These are phyloP conservation scores for Fraxinus floribunda DNA, from an alignment of 305 asterid genomes.

Conservation along the genomic window DNA sequence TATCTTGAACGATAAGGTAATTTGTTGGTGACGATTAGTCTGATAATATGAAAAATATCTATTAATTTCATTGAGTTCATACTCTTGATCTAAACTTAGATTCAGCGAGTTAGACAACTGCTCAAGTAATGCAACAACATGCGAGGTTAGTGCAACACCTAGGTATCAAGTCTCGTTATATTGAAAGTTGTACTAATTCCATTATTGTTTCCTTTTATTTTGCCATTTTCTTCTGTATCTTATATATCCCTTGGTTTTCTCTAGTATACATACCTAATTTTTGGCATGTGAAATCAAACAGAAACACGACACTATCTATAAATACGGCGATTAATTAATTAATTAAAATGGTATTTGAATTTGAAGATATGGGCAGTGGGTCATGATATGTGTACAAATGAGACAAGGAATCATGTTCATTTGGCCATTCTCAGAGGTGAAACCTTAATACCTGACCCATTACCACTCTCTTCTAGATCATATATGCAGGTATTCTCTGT, in stretches of 20 bases:
- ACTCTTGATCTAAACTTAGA: not conserved
- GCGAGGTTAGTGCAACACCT: not conserved
- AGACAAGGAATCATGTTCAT: constrained; percentile 31
- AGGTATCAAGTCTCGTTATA: not conserved
- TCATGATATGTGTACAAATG: constrained; percentile 3
- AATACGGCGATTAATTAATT: not conserved
- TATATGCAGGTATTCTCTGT: constrained; percentile 37
- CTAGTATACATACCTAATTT: not conserved
- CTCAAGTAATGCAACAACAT: not conserved
- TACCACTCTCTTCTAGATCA: not conserved
- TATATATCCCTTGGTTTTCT: not conserved
- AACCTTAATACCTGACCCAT: constrained; percentile 12
- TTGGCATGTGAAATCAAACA: not conserved
- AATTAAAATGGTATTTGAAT: not conserved
- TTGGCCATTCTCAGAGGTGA: constrained; percentile 8
- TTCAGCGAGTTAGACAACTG: not conserved
- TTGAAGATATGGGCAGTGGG: constrained; percentile 34
- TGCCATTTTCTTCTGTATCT: not conserved
- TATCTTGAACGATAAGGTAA: not conserved
- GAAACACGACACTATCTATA: not conserved
- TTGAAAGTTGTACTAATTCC: not conserved
- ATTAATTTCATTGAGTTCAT: not conserved
- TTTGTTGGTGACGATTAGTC: not conserved
- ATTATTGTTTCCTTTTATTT: not conserved
- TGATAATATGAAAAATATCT: not conserved